Conservation (phyloP, 2,329 filamentous ascomycete species). For the Fusarium nematophilum region DNA sequence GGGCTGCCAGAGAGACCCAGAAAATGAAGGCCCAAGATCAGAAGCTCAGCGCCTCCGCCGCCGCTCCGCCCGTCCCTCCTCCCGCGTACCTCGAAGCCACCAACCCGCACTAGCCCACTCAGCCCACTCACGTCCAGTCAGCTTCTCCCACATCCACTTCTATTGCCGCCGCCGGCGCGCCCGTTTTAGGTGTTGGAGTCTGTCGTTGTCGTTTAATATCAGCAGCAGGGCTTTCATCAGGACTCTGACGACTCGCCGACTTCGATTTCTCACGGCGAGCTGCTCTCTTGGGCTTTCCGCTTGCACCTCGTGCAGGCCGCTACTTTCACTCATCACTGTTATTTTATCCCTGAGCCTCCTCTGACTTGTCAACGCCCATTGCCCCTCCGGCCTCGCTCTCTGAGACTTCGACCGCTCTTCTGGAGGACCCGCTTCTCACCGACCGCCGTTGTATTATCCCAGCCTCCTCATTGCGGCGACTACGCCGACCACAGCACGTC, state of each 20-base stretch:
- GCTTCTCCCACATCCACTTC: slow-evolving; percentile 32
- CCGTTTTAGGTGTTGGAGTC: slow-evolving; percentile 37
- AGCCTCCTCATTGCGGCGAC: slow-evolving; percentile 36
- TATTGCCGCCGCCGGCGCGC: slow-evolving; percentile 33
- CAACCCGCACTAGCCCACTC: slow-evolving; percentile 35
- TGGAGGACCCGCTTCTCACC: slow-evolving; percentile 43
- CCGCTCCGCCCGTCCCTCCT: slow-evolving; percentile 37
- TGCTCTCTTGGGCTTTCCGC: slow-evolving; percentile 31
- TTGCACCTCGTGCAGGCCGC: slow-evolving; percentile 22
- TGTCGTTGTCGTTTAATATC: slow-evolving; percentile 42
- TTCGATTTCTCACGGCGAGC: slow-evolving; percentile 29
- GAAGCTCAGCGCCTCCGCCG: slow-evolving; percentile 32
- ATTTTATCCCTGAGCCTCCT: slow-evolving; percentile 13
- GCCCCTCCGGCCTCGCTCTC: slow-evolving; percentile 34
- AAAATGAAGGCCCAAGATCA: slow-evolving; percentile 35
- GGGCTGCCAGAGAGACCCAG: slow-evolving; percentile 34
- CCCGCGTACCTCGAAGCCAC: slow-evolving; percentile 37
- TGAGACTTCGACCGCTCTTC: slow-evolving; percentile 36
- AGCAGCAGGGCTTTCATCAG: slow-evolving; percentile 37
- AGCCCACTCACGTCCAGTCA: slow-evolving; percentile 42
- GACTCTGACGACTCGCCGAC: slow-evolving; percentile 29
- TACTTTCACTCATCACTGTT: slow-evolving; percentile 19
- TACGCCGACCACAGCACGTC: slow-evolving; percentile 31
- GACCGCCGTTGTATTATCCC: slow-evolving; percentile 39
- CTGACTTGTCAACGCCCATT: slow-evolving; percentile 23